These are phyloP conservation scores for Eurotiales sp. DNA, from an alignment of 2,329 filamentous ascomycete genomes.

Conservation along the genomic window DNA sequence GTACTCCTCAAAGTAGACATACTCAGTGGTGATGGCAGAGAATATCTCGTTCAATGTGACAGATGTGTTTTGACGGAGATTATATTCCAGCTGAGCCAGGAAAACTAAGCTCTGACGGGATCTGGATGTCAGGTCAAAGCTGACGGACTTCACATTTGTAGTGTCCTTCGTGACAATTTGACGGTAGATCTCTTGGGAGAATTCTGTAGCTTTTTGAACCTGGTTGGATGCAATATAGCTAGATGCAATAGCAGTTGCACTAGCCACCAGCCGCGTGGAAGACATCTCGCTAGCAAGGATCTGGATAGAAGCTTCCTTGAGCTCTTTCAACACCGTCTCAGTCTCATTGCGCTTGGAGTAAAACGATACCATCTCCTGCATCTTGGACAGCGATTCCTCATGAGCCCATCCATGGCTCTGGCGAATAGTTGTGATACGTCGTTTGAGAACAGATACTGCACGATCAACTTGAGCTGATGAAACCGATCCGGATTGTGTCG, in stretches of 20 bases:
- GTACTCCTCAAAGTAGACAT: slow-evolving; percentile 39
- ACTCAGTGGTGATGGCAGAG: slow-evolving; percentile 42
- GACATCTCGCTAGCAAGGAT: slow-evolving; percentile 32
- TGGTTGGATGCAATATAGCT: slow-evolving; percentile 35
- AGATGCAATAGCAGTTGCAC: slow-evolving; percentile 34
- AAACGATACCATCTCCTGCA: slow-evolving; percentile 35
- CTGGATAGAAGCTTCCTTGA: slow-evolving; percentile 31
- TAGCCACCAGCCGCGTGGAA: slow-evolving; percentile 27
- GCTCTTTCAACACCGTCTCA: slow-evolving; percentile 28
- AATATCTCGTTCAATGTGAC: slow-evolving; percentile 41
- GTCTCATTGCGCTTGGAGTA: slow-evolving; percentile 32
- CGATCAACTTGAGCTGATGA: slow-evolving; percentile 28
- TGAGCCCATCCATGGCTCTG: slow-evolving; percentile 37
- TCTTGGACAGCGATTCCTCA: slow-evolving; percentile 34
- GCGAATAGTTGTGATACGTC: slow-evolving; percentile 28
- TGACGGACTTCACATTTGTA: slow-evolving; percentile 20
- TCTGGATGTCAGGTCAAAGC: slow-evolving; percentile 33
- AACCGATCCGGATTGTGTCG: slow-evolving; percentile 21
- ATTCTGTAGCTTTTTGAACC: slow-evolving; percentile 28
- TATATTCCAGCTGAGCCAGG: slow-evolving; percentile 45
- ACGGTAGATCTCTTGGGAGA: slow-evolving; percentile 36
- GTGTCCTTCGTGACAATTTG: slow-evolving; percentile 38
- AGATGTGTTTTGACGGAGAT: slow-evolving; percentile 26
- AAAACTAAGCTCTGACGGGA: slow-evolving; percentile 39
- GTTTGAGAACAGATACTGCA: slow-evolving; percentile 27